These are phyloP conservation scores for Amyloporia xantha DNA, from an alignment of 768 basidiomycete species.

Conservation along the genomic window DNA sequence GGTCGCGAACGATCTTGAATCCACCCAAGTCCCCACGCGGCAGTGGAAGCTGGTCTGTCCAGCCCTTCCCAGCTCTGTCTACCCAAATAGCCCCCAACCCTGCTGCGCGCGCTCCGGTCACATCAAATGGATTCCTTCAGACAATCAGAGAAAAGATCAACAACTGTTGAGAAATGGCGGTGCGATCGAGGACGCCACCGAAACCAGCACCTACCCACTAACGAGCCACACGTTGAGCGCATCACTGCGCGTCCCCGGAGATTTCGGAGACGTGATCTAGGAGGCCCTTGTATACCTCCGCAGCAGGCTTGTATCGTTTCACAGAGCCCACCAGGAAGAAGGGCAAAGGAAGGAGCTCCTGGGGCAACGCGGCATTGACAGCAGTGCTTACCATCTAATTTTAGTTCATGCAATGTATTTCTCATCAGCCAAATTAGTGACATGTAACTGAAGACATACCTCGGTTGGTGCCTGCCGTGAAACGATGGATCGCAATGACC, in stretches of 20 bases:
- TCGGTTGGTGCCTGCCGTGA: no score
- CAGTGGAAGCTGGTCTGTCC: conserved; percentile 17
- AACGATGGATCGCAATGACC: no score
- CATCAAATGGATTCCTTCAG: conserved; percentile 26
- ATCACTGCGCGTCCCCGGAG: neutral
- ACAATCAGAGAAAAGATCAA: neutral
- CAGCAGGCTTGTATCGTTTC: conserved; percentile 22
- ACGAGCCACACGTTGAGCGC: conserved; percentile 22
- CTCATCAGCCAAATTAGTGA: no score
- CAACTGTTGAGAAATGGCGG: neutral
- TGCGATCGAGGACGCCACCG: neutral
- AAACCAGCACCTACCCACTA: conserved; percentile 21
- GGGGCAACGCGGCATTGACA: conserved; percentile 7
- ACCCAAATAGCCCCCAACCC: conserved; percentile 25
- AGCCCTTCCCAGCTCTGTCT: conserved; percentile 20
- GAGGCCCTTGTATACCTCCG: conserved; percentile 20
- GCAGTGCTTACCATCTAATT: conserved; percentile 23
- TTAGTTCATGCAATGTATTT: neutral
- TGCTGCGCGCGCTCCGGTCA: conserved; percentile 20
- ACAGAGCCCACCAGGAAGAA: conserved; percentile 17
- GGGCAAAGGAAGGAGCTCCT: conserved; percentile 1
- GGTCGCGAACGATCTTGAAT: conserved; percentile 12
- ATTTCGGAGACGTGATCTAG: conserved; percentile 1
- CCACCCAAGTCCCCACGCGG: conserved; percentile 2
- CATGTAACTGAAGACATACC: no score